Conservation (phyloP, 2,329 filamentous ascomycete genomes). For the Ceratocystiopsis brevicomis region DNA sequence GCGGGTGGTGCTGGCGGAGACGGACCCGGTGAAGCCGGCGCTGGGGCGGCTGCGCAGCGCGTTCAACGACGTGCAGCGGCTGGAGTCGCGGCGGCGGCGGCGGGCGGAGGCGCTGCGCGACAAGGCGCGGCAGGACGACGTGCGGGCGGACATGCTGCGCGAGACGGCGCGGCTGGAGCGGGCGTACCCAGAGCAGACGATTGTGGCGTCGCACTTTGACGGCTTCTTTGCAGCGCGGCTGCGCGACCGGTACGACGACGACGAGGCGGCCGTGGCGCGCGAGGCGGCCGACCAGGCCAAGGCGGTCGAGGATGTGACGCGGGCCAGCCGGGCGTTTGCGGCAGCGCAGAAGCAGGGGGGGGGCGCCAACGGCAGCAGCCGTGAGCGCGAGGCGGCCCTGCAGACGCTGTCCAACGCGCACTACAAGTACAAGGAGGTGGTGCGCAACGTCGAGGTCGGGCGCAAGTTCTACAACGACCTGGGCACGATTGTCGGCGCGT, state of each 20-base stretch:
- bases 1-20: conserved; percentile 58
- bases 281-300: conserved; percentile 63
- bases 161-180: conserved; percentile 76
- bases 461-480: conserved; percentile 96
- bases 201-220: conserved; percentile 83
- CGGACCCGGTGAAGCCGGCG: conserved; percentile 47
- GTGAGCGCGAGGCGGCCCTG: conserved; percentile 66
- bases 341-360: conserved; percentile 41
- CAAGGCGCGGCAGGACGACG: conserved; percentile 72
- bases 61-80: conserved; percentile 66
- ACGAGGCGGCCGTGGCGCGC: conserved; percentile 49
- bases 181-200: conserved; percentile 63
- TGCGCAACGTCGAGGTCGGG: conserved; percentile 76
- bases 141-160: conserved; percentile 63
- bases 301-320: conserved; percentile 47
- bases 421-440: conserved; percentile 89
- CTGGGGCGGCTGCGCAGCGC: conserved; percentile 58
- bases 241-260: conserved; percentile 55
- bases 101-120: conserved; percentile 63
- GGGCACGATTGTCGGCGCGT: conserved; percentile 63
- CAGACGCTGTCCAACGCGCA: conserved; percentile 84
- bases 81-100: conserved; percentile 63
- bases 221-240: conserved; percentile 72
- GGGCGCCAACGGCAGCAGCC: conserved; percentile 27
- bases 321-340: conserved; percentile 63